These are phyloP conservation scores for Sugiyamaella chiloensis DNA, from an alignment of 805 yeast species.

Conservation along the genomic window DNA sequence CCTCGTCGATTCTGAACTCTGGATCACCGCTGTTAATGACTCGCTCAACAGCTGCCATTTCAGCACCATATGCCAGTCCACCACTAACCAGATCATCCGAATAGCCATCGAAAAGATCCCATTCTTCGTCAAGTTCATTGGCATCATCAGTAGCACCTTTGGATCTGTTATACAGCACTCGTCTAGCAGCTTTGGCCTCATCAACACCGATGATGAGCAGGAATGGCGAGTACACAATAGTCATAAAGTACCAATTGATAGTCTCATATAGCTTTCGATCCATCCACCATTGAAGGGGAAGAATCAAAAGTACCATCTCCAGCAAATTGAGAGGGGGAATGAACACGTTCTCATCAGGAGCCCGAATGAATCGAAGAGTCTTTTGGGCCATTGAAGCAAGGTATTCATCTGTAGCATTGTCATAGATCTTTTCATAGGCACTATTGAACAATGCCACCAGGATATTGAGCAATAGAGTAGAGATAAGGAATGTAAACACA, in stretches of 20 bases:
- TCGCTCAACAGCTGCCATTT: slow-evolving; percentile 40
- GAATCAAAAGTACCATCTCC: slow-evolving; percentile 53
- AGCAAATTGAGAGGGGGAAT: slow-evolving; percentile 82
- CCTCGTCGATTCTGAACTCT: slow-evolving; percentile 51
- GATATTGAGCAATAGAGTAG: slow-evolving; percentile 75
- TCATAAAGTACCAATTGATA: slow-evolving; percentile 57
- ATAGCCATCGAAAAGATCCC: slow-evolving; percentile 81
- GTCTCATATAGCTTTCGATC: slow-evolving; percentile 34
- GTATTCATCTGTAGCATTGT: slow-evolving; percentile 79
- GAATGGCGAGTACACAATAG: slow-evolving; percentile 64
- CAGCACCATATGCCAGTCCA: slow-evolving; percentile 35
- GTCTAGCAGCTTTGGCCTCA: slow-evolving; percentile 64
- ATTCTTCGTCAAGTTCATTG: slow-evolving; percentile 70
- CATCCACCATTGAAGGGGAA: slow-evolving; percentile 42
- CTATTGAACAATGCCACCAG: slow-evolving; percentile 81
- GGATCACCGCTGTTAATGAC: slow-evolving; percentile 69
- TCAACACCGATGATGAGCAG: slow-evolving; percentile 56
- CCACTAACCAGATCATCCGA: slow-evolving; percentile 42
- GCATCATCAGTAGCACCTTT: slow-evolving; percentile 71
- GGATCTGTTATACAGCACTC: slow-evolving; percentile 68
- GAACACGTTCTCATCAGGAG: slow-evolving; percentile 81
- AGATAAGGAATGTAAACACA: slow-evolving; percentile 69
- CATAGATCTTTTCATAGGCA: slow-evolving; percentile 77
- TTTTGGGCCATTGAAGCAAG: slow-evolving; percentile 81
- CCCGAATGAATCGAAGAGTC: slow-evolving; percentile 78